Conservation (phyloP, 306 rosid genomes). For the Malus orientalis region DNA sequence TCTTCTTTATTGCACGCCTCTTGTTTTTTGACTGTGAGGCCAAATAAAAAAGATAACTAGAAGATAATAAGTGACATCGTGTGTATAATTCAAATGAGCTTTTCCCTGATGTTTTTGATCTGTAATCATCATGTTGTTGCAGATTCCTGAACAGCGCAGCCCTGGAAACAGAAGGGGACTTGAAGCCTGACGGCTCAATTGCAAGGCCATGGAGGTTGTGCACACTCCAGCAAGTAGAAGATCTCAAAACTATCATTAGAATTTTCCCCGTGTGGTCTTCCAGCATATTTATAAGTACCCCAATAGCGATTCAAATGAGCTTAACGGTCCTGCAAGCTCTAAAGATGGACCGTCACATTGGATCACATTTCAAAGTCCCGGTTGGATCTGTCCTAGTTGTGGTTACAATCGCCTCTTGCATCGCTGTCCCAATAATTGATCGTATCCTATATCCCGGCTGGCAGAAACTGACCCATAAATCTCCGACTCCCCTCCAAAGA, state of each 20-base stretch:
- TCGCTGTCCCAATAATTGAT: conserved; percentile 40
- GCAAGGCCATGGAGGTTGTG: conserved; percentile 50
- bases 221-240: conserved; percentile 52
- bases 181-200: conserved; percentile 24
- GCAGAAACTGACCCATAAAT: conserved; percentile 21
- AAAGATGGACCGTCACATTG: conserved; percentile 43
- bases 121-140: not conserved
- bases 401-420: conserved; percentile 23
- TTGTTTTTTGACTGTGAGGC: no score
- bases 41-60: no score
- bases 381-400: conserved; percentile 31
- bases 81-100: no score
- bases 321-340: conserved; percentile 53
- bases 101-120: no score
- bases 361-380: conserved; percentile 40
- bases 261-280: conserved; percentile 47
- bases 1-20: no score
- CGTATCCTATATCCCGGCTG: conserved; percentile 34
- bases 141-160: conserved; percentile 54
- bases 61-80: no score
- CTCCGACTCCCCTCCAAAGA: conserved; percentile 35
- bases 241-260: conserved; percentile 30
- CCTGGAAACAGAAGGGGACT: conserved; percentile 36
- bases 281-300: conserved; percentile 34
- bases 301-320: conserved; percentile 40